Evolutionary conservation across 768 basidiomycete genomes (phyloP).

Genomic region (Auricularia sp.): DNA sequence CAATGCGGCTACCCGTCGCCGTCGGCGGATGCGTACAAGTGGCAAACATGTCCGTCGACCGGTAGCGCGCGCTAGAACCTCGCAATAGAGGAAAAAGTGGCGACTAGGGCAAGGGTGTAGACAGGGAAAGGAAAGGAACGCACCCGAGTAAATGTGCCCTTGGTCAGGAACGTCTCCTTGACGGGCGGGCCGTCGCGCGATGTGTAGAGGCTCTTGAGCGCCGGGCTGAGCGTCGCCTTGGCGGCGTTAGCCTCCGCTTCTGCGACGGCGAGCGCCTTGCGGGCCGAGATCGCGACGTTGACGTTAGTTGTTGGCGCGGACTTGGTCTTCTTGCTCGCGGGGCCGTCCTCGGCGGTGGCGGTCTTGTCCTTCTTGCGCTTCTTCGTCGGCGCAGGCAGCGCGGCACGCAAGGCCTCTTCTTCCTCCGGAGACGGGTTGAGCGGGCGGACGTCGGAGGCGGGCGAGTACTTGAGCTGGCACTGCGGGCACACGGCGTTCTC

Average conservation of each 20-base stretch:
- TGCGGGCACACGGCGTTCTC: conserved; percentile 52
- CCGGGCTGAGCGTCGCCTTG: conserved; percentile 67
- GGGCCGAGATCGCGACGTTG: conserved; percentile 56
- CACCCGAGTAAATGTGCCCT: conserved; percentile 85
- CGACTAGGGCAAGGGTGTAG: neutral
- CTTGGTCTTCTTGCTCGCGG: conserved; percentile 18
- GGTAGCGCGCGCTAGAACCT: neutral
- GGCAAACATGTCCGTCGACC: neutral
- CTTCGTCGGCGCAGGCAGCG: conserved; percentile 36
- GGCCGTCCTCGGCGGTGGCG: conserved; percentile 11
- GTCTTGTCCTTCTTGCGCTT: conserved; percentile 24
- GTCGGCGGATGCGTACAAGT: neutral
- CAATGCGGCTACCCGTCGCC: neutral
- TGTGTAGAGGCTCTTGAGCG: conserved; percentile 73
- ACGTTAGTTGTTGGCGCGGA: conserved; percentile 38
- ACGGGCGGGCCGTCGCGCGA: conserved; percentile 42
- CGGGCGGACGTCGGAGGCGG: conserved; percentile 39
- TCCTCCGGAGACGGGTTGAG: conserved; percentile 69
- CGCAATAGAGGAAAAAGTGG: neutral
- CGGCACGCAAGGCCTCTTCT: conserved; percentile 43
- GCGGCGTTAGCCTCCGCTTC: conserved; percentile 62
- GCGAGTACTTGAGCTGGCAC: conserved; percentile 60
- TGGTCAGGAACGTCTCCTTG: conserved; percentile 88
- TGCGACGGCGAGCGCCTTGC: conserved; percentile 60
- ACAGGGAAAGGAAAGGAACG: conserved; percentile 22